Percentiles rank a stretch among this genome's conserved stretches.
phyloP scores from a whole-genome alignment of 805 yeast species.

The Myxozyma geophila region DNA sequence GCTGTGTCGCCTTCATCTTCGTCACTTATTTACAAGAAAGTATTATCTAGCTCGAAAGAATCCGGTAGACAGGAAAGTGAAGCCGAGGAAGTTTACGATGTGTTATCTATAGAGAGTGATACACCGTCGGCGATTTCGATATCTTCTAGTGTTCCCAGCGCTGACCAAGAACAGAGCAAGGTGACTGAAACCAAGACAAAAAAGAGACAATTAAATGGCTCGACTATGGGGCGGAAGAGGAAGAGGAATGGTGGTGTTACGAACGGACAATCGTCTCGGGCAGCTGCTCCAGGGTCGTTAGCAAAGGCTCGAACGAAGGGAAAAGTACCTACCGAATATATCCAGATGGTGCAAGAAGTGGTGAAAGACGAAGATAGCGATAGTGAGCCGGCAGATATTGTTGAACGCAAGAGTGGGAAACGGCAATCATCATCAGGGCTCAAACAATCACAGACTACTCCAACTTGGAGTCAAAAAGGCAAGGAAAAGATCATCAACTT shows the following conservation, averaged over 20 bases:
- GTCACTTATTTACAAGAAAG: neutral
- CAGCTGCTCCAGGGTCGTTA: neutral
- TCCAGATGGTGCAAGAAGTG: conserved; percentile 33
- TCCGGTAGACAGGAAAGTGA: conserved; percentile 25
- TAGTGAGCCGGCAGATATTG: neutral
- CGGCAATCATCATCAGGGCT: neutral
- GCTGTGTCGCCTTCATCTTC: neutral
- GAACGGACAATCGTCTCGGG: neutral
- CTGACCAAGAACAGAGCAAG: neutral
- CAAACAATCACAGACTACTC: neutral
- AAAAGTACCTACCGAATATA: conserved; percentile 24
- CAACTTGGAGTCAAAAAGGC: conserved; percentile 19
- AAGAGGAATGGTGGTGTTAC: conserved; percentile 3
- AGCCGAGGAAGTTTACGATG: conserved; percentile 28
- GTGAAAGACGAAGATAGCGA: conserved; percentile 3
- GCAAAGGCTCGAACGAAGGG: neutral
- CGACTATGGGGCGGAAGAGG: neutral
- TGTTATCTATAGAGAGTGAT: conserved; percentile 22
- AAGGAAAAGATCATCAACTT: conserved; percentile 15
- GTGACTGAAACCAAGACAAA: neutral
- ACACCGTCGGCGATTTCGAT: conserved; percentile 24
- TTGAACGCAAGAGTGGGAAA: neutral
- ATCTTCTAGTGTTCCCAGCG: conserved; percentile 14
- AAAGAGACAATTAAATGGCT: neutral
- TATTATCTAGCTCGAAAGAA: neutral